Base-by-base conservation (phyloP, 805 yeast species). In the Metschnikowia henanensis region DNA sequence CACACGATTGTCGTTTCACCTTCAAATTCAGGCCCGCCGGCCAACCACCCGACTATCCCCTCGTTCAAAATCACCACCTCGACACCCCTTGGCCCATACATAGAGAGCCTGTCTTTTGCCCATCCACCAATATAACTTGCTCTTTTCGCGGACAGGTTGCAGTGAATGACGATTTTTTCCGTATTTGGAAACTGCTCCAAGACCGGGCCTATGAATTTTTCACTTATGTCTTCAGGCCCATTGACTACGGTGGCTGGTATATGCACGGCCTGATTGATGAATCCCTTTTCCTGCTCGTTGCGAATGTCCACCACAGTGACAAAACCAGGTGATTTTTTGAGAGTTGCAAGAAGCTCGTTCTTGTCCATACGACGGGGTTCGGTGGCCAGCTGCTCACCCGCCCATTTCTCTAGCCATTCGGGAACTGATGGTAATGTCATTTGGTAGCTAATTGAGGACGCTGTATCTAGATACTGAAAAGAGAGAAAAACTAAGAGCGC, bases 41-140 rank as follows among this genome's bases (percentile, higher is more conserved):
- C 44, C 21, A 56, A 38, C 62, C 62, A 58, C 13, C 56, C 58
- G n/a, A 49, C 51, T 30, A 58, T 58, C 5, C 62, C 62, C 17
- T 51, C 56, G 30, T 57, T 51, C 35, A 58, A 51, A n/a, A 58
- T 50, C 28, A 51, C 46, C 26, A 57, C 56, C 26, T 51, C 39
- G 17, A 55, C 49, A 22, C 45, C 46, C 8, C 41, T 41, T 3
- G 47, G 45, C n/a, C 52, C 50, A 13, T 47, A 20, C 16, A 44
- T 45, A 13, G 40, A 39, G 28, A 52, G 16, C 43, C 57, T 47
- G 30, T 55, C 60, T 35, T 55, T 48, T 22, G 57, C 50, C 60
- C 61, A 57, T 6, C 62, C 61, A 2, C 52, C 61, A 7, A 58
- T 50, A 10, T 45, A 50, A 4, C 51, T 35, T 15, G 62, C 58